Conservation (phyloP, 148 eudicot genomes). For the Silene latifolia region DNA sequence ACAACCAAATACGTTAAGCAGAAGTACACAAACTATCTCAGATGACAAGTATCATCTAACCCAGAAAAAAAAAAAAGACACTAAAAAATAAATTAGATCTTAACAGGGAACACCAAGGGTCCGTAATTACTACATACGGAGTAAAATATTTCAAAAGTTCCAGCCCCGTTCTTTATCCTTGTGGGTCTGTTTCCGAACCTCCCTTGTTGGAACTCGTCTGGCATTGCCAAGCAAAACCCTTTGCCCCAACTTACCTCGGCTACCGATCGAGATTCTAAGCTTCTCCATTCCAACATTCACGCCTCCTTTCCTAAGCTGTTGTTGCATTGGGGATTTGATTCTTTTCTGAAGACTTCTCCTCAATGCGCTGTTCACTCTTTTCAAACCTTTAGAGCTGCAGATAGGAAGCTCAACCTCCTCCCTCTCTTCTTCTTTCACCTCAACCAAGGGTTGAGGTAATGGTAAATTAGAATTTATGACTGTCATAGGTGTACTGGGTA, state of each 20-base stretch:
- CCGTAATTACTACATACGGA: not conserved
- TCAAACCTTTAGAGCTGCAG: slow-evolving; percentile 50
- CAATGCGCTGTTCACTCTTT: slow-evolving; percentile 45
- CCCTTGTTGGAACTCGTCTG: slow-evolving; percentile 38
- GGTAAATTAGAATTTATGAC: slow-evolving; percentile 26
- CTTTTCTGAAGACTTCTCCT: slow-evolving; percentile 74
- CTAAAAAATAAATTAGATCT: not conserved
- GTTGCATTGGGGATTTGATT: slow-evolving; percentile 65
- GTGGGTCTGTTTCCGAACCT: slow-evolving; percentile 44
- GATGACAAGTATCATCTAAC: slow-evolving; percentile 16
- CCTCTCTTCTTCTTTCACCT: slow-evolving; percentile 26
- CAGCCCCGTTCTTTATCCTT: slow-evolving; percentile 82
- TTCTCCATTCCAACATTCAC: slow-evolving; percentile 69
- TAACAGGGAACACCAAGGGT: not conserved
- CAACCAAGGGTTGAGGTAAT: slow-evolving; percentile 42
- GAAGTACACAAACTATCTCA: not conserved
- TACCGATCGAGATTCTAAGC: slow-evolving; percentile 76
- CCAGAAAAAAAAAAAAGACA: not conserved
- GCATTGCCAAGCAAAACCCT: slow-evolving; percentile 47
- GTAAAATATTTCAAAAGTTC: slow-evolving; percentile 45
- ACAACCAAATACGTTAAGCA: slow-evolving; percentile 4
- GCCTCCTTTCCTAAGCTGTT: slow-evolving; percentile 50
- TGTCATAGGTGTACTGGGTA: slow-evolving; percentile 40
- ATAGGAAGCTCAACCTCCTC: slow-evolving; percentile 36
- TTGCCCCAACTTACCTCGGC: slow-evolving; percentile 59